Percentiles rank a stretch among this genome's conserved stretches.
Evolutionary conservation across 176 grass and related monocot genomes (phyloP).

Genomic region (Tillandsia fasciculata): DNA sequence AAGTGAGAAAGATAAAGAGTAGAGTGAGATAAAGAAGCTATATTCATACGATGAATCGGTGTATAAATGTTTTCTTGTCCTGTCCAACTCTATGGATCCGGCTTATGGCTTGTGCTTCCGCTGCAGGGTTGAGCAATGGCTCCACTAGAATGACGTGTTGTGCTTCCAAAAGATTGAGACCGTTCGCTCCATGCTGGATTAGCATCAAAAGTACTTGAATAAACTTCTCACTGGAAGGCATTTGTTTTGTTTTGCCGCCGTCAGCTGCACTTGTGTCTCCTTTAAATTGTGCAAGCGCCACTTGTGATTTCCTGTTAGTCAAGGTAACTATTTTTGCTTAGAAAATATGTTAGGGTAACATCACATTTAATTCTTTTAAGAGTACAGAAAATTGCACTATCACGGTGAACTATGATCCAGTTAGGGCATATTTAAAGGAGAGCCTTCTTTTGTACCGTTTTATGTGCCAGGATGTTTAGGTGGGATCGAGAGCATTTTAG

Average conservation of each 20-base stretch:
- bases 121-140: constrained; percentile 74
- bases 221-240: constrained; percentile 19
- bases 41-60: constrained; percentile 67
- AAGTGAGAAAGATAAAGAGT: neutral
- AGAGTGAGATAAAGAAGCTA: neutral
- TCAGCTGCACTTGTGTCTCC: constrained; percentile 28
- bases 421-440: too few species aligned
- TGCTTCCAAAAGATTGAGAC: constrained; percentile 97
- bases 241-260: constrained; percentile 25
- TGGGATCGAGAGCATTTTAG: too few species aligned
- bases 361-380: too few species aligned
- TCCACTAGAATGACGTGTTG: constrained; percentile 87
- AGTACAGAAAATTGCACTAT: too few species aligned
- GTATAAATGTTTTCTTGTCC: constrained; percentile 83
- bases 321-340: constrained; percentile 10
- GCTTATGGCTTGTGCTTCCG: constrained; percentile 88
- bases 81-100: constrained; percentile 92
- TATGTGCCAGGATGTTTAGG: too few species aligned
- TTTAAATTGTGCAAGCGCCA: constrained; percentile 82
- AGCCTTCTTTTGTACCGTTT: too few species aligned
- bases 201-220: constrained; percentile 89
- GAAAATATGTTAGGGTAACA: neutral
- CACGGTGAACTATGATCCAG: too few species aligned
- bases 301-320: constrained; percentile 66
- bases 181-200: constrained; percentile 80